Evolutionary conservation across 495 filamentous ascomycete genomes (phyloP), one percentile per base, ranked within the genome.

Genomic region (Parachaetomium inaequale): DNA sequence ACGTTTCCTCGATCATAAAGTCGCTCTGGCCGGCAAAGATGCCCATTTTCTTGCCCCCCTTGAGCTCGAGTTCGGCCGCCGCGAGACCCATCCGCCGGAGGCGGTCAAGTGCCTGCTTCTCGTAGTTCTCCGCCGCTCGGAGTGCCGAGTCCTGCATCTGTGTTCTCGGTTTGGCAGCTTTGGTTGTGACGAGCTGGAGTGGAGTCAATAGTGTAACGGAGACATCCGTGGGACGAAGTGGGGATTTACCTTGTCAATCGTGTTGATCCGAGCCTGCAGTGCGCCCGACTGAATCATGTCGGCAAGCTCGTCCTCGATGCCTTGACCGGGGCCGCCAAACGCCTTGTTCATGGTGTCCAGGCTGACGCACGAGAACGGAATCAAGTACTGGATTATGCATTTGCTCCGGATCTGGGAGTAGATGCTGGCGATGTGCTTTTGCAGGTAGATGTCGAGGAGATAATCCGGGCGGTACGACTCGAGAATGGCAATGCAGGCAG

Each of bases 371-470:
- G 85, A 91, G 72, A 91, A 94, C 1, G 91, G 90, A 26, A 90
- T 79, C 52, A 92, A 85, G 72, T 96, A 98, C 71, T 96, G 91
- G 54, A 93, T 82, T 63, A 98, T 97, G 58, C 92, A 88, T 73
- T 97, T 97, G 67, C 83, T 88, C 63, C 95, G 84, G 67, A 98
- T 88, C 49, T 78, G 74, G 23, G 80, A 76, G 75, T 89, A 92
- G 28, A 98, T 76, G 5, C 77, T 76, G n/a, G 77, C 65, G 21
- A 96, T 77, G 55, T 94, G 89, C 54, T 81, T 84, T 49, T 92
- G 88, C 5, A 98, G 83, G 71, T 97, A 87, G 36, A 97, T 77
- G 68, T 98, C 95, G 12, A 97, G 87, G 19, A 93, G 79, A 68
- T 93, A 98, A 73, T 98, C 95, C 10, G 84, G 74, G 53, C 83